phyloP scores from a whole-genome alignment of 257 asterid species.

The Cruciata laevipes region DNA sequence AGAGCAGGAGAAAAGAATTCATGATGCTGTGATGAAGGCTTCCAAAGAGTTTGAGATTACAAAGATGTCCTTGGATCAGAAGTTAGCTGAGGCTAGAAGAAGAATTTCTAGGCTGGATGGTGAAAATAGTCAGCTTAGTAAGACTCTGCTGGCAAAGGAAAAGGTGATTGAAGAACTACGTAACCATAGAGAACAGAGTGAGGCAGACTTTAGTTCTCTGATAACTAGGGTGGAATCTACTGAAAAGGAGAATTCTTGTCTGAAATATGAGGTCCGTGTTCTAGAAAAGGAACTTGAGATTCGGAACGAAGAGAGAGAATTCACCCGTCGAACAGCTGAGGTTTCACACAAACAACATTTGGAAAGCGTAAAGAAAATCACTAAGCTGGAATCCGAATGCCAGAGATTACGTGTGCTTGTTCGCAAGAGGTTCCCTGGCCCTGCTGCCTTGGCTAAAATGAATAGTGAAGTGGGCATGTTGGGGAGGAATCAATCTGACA shows the following conservation, averaged over 20 bases:
- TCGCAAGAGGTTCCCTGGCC: slow-evolving; percentile 68
- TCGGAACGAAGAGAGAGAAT: slow-evolving; percentile 82
- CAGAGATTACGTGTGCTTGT: slow-evolving; percentile 67
- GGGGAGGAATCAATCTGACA: slow-evolving; percentile 39
- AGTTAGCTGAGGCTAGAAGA: slow-evolving; percentile 40
- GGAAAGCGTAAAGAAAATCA: slow-evolving; percentile 52
- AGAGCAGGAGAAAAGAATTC: slow-evolving; percentile 60
- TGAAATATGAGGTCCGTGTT: slow-evolving; percentile 61
- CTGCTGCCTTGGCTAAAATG: slow-evolving; percentile 62
- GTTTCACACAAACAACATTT: slow-evolving; percentile 48
- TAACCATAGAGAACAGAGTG: slow-evolving; percentile 32
- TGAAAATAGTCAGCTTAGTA: slow-evolving; percentile 52
- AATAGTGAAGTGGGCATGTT: slow-evolving; percentile 55
- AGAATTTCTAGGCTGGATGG: slow-evolving; percentile 38
- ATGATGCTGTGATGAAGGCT: slow-evolving; percentile 41
- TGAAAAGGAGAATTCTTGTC: slow-evolving; percentile 65
- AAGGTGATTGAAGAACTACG: slow-evolving; percentile 46
- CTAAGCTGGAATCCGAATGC: slow-evolving; percentile 67
- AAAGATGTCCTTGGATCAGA: slow-evolving; percentile 29
- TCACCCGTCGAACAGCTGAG: slow-evolving; percentile 55
- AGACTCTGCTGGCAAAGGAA: slow-evolving; percentile 51
- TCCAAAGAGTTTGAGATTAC: slow-evolving; percentile 48
- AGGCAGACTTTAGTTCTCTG: slow-evolving; percentile 44
- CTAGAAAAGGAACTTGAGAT: slow-evolving; percentile 78
- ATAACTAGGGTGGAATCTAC: slow-evolving; percentile 45